Evolutionary conservation across 1,284 basidiomycete genomes (phyloP), one percentile per base, ranked within the genome.

Genomic region (Leucoagaricus sp.): DNA sequence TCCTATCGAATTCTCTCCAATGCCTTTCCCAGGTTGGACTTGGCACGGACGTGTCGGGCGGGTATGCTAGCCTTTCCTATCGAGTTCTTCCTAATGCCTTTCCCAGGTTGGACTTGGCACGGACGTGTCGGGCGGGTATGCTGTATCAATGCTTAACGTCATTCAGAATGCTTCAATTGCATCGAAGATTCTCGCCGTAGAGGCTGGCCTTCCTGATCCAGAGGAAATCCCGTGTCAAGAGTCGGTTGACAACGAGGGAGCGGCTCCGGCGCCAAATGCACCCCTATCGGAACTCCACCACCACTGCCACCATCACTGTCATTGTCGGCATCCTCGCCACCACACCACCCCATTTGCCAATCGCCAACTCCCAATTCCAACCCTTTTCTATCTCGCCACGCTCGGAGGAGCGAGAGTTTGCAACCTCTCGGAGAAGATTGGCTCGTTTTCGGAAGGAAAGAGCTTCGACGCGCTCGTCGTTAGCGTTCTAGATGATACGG

Each of bases 41-140:
- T 19, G 95, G 95, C 2, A 94, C 92, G 44, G 95, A 98, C 68
- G 91, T 94, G 45, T 92, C 92, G 0, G 95, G 94, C n/a, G 94
- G 95, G 1, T 93, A 86, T 70, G 86, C 85, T 8, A n/a, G n/a
- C n/a, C n/a, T n/a, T n/a, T n/a, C n/a, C n/a, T n/a, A n/a, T n/a
- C n/a, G n/a, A n/a, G n/a, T n/a, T n/a, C n/a, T n/a, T n/a, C n/a
- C n/a, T n/a, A n/a, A n/a, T n/a, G n/a, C n/a, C n/a, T n/a, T n/a
- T n/a, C n/a, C n/a, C n/a, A n/a, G 89, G 89, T 95, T 60, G 92
- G 93, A 10, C 77, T 98, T 19, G 95, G 95, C 2, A 94, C 92
- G 42, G 95, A 98, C 67, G 91, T 94, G 45, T 92, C 92, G 0
- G 95, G 94, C n/a, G 94, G 95, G 1, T 93, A 86, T 70, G 86